Percentiles rank a stretch among this genome's conserved stretches.
Evolutionary conservation across 2,329 filamentous ascomycete species (phyloP).

Genomic region (Fusarium nygamai): DNA sequence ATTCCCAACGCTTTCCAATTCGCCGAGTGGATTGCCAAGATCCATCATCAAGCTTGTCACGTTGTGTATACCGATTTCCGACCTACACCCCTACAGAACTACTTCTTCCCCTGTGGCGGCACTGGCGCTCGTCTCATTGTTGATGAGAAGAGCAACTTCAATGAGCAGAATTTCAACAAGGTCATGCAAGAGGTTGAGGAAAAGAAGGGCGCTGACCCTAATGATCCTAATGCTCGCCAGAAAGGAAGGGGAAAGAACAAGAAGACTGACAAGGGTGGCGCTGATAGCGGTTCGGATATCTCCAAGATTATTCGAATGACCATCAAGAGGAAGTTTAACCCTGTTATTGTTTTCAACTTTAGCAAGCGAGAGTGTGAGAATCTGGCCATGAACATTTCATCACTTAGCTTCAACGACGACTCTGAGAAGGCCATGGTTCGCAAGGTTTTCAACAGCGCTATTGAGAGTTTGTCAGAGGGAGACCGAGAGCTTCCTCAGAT

Average conservation of each 20-base stretch:
- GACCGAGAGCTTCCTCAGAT: constrained; percentile 92
- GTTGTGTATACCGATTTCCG: constrained; percentile 99
- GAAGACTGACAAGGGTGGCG: constrained; percentile 88
- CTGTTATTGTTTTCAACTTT: constrained; percentile 99
- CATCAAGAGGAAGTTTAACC: constrained; percentile 96
- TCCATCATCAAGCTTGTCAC: constrained; percentile 96
- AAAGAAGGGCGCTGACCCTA: constrained; percentile 85
- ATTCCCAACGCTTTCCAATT: constrained; percentile 99
- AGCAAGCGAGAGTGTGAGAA: constrained; percentile 97
- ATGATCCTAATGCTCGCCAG: constrained; percentile 79
- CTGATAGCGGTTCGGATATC: constrained; percentile 80
- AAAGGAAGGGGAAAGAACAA: constrained; percentile 94
- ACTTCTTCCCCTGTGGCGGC: constrained; percentile 93
- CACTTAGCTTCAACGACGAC: constrained; percentile 93
- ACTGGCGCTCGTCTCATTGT: constrained; percentile 95
- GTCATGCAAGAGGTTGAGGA: constrained; percentile 92
- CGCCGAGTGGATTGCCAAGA: constrained; percentile 98
- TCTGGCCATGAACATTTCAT: constrained; percentile 86
- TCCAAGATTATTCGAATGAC: constrained; percentile 99
- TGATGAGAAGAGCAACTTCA: constrained; percentile 95
- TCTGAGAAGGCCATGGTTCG: constrained; percentile 94
- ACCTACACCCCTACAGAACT: constrained; percentile 95
- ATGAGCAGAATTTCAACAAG: constrained; percentile 96
- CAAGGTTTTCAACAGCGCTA: constrained; percentile 93
- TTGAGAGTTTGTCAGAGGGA: constrained; percentile 91